Percentiles rank a stretch among this genome's conserved stretches.
phyloP scores from a whole-genome alignment of 2,329 filamentous ascomycete genomes.

The Chaetomium olivaceum region DNA sequence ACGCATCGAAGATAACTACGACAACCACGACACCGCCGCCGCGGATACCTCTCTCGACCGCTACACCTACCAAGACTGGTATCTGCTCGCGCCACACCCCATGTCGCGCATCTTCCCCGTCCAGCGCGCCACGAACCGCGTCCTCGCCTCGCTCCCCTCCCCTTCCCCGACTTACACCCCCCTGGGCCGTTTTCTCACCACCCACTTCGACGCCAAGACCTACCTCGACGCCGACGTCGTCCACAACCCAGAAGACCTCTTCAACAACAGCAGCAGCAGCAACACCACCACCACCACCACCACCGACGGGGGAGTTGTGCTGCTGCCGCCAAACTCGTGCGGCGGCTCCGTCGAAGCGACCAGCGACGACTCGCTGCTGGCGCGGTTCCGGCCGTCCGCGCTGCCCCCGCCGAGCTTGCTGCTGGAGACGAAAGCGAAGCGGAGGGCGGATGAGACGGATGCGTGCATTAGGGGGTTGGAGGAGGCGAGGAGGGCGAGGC shows the following conservation, averaged over 20 bases:
- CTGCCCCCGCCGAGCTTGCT: background rate
- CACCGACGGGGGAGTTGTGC: no score
- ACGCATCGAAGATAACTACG: background rate
- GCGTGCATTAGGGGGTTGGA: background rate
- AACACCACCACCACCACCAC: no score
- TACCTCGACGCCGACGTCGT: background rate
- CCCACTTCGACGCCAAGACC: slow-evolving; percentile 6
- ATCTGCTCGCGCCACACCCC: background rate
- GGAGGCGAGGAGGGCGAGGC: background rate
- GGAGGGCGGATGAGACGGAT: background rate
- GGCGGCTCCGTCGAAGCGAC: background rate
- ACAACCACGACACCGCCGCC: background rate
- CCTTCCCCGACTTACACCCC: background rate
- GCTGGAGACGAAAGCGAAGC: slow-evolving; percentile 4
- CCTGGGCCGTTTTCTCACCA: background rate
- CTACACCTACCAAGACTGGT: slow-evolving; percentile 5
- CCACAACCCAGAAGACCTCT: background rate
- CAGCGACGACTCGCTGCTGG: background rate
- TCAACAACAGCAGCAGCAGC: background rate
- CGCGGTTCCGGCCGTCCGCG: background rate
- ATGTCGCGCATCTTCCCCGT: background rate
- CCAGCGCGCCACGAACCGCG: background rate
- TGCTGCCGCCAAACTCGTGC: background rate
- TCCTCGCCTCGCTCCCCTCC: background rate
- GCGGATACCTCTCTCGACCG: background rate